Percentiles rank a stretch among this genome's conserved stretches.
Evolutionary conservation across 164 flowering plant genomes (phyloP).

Genomic region (Vitis amurensis): DNA sequence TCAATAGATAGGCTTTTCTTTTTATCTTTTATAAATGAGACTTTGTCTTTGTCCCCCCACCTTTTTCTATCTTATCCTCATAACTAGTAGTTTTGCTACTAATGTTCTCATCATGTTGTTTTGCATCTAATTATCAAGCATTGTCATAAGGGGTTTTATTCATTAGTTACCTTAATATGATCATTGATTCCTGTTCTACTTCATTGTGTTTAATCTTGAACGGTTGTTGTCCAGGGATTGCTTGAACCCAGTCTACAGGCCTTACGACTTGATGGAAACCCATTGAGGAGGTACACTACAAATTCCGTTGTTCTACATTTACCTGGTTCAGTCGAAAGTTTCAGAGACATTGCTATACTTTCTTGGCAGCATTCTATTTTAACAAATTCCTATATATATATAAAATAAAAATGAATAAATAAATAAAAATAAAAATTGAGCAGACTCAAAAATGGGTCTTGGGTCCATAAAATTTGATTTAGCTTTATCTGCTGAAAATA

Average conservation of each 20-base stretch:
- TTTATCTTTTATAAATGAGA: too few relatives aligned
- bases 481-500: not conserved
- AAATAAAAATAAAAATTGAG: too few relatives aligned
- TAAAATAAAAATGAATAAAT: too few relatives aligned
- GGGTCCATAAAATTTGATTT: not conserved
- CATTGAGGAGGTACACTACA: conserved; percentile 74
- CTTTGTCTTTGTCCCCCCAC: too few relatives aligned
- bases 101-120: not conserved
- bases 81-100: too few relatives aligned
- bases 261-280: conserved; percentile 88
- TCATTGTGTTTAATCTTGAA: not conserved
- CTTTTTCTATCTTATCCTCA: too few relatives aligned
- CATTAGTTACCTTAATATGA: not conserved
- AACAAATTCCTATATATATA: too few relatives aligned
- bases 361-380: too few relatives aligned
- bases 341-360: too few relatives aligned
- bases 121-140: not conserved
- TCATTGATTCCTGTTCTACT: not conserved
- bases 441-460: not conserved
- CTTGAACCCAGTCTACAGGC: conserved; percentile 83
- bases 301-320: not conserved
- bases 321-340: not conserved
- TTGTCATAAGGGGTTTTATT: not conserved
- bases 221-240: conserved; percentile 67
- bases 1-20: too few relatives aligned